Percentiles rank a stretch among this genome's conserved stretches.
Evolutionary conservation across 352 stramenopile genomes (phyloP).

Genomic region (Phytophthora sp.): DNA sequence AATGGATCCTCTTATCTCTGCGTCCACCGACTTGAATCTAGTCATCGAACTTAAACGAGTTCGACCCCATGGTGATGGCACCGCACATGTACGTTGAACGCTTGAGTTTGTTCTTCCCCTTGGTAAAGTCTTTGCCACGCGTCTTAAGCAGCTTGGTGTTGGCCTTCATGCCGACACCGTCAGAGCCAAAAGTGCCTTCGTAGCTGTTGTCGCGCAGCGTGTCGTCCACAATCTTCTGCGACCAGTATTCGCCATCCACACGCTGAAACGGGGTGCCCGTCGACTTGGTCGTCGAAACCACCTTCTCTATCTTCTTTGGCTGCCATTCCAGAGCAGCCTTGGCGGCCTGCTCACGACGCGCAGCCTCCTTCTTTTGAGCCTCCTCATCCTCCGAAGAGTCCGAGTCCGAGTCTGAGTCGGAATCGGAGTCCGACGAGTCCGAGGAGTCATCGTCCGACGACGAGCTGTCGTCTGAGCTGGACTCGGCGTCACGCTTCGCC

Average conservation of each 20-base stretch:
- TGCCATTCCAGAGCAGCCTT: slow-evolving; percentile 93
- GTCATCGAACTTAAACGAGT: slow-evolving; percentile 94
- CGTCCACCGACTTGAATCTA: slow-evolving; percentile 9
- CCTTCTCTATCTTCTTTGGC: slow-evolving; percentile 87
- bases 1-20: slow-evolving; percentile 10
- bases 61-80: slow-evolving; percentile 92
- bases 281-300: slow-evolving; percentile 70
- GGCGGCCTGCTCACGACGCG: slow-evolving; percentile 70
- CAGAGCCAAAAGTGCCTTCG: slow-evolving; percentile 95
- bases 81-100: slow-evolving; percentile 95
- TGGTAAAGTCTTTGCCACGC: slow-evolving; percentile 99
- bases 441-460: slow-evolving; percentile 54
- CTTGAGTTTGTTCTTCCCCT: slow-evolving; percentile 99
- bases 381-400: slow-evolving; percentile 71
- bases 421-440: slow-evolving; percentile 50
- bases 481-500: slow-evolving; percentile 39
- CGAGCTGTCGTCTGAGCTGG: slow-evolving; percentile 48
- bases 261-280: slow-evolving; percentile 96
- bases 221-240: slow-evolving; percentile 89
- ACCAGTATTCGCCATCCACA: slow-evolving; percentile 97
- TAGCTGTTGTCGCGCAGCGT: slow-evolving; percentile 99
- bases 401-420: slow-evolving; percentile 44
- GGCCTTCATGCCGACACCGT: slow-evolving; percentile 97
- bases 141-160: slow-evolving; percentile 98
- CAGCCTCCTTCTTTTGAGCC: slow-evolving; percentile 78